Evolutionary conservation across 179 eudicot species (phyloP), one percentile per base, ranked within the genome.

Genomic region (Heliamphora pulchella): DNA sequence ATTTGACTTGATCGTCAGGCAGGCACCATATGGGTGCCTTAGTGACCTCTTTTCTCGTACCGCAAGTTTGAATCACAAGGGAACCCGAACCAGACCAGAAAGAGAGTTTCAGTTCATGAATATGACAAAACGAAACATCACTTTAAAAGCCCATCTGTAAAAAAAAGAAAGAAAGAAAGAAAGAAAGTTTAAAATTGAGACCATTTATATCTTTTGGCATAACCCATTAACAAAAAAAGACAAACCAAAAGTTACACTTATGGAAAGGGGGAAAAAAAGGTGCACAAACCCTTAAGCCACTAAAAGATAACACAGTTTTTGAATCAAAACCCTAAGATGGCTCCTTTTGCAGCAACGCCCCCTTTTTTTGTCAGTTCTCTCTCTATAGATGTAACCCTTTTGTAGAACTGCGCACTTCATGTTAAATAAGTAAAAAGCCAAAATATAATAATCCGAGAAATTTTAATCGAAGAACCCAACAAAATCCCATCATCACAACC

Each of bases 321-420:
- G 68, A 70, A 79, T 70, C 77, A 54, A 73, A 53, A 53, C 31
- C 57, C 39, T 65, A 64, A 78, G 71, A 18, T 18, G 61, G 51
- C 31, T 51, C 17, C 75, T 31, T 80, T 67, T 79, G 61, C 70
- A 43, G 65, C 80, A 67, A 69, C 69, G 57, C 80, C 80, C 75
- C 75, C 75, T 77, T 3, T 48, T 82, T 76, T 83, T 83, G 82
- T 80, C 80, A 3, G 72, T 69, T 75, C 65, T 57, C 72, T 51
- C 44, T 71, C 76, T 57, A 68, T 41, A 69, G 75, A 78, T 78
- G 61, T 50, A 77, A 77, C 11, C 71, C 71, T 20, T 44, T 75
- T 39, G 47, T 31, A 31, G 0, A 31, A 18, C n/a, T 5, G 44
- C 58, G 20, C 71, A 66, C 62, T 31, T 31, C 31, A 17, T 20